Percentiles rank a stretch among this genome's conserved stretches.
These are phyloP conservation scores for Quercus variabilis DNA, from an alignment of 306 rosid genomes.

Conservation along the genomic window DNA sequence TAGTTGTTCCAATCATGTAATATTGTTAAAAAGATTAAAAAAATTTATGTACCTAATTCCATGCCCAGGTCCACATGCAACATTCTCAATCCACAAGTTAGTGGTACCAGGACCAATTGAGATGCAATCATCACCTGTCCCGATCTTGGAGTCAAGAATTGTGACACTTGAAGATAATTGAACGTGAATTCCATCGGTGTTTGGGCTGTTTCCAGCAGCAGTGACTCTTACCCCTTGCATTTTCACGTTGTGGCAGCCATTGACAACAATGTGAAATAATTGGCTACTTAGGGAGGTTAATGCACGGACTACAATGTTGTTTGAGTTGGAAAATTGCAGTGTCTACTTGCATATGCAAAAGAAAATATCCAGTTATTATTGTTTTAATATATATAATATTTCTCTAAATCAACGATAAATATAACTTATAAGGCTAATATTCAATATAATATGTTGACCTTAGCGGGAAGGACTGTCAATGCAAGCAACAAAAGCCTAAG, in stretches of 20 bases:
- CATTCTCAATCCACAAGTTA: conserved; percentile 53
- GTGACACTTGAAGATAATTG: conserved; percentile 45
- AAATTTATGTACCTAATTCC: conserved; percentile 43
- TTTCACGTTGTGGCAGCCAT: conserved; percentile 38
- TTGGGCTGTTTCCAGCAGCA: conserved; percentile 45
- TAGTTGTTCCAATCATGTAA: neutral
- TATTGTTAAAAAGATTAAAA: neutral
- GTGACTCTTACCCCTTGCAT: conserved; percentile 30
- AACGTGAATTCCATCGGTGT: conserved; percentile 65
- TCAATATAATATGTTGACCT: too few species aligned
- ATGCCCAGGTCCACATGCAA: conserved; percentile 64
- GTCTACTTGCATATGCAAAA: conserved; percentile 18
- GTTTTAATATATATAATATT: too few species aligned
- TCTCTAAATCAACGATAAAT: too few species aligned
- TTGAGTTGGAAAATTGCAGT: conserved; percentile 33
- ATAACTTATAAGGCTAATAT: too few species aligned
- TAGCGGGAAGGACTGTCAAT: too few species aligned
- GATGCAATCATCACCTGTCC: conserved; percentile 59
- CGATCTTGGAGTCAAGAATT: conserved; percentile 35
- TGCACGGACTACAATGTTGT: conserved; percentile 37
- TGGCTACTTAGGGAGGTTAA: conserved; percentile 48
- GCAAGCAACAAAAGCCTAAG: too few species aligned
- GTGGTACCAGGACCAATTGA: conserved; percentile 63
- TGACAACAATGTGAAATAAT: conserved; percentile 48
- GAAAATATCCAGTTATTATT: neutral